These are phyloP conservation scores for Acrodontium crateriforme DNA, from an alignment of 2,329 filamentous ascomycete species.

Conservation along the genomic window DNA sequence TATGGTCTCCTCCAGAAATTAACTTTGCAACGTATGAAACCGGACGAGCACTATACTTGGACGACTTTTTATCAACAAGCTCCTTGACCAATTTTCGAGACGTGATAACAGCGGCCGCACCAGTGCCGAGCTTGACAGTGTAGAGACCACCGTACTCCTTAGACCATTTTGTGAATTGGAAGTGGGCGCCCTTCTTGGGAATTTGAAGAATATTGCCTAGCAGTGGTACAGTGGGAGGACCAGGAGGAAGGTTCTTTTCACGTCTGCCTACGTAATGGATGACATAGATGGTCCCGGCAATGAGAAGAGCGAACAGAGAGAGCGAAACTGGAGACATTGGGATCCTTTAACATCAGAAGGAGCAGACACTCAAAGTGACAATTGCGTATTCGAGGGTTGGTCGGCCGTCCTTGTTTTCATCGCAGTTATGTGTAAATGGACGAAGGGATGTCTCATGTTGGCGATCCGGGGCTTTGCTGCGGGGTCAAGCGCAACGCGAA, in stretches of 20 bases:
- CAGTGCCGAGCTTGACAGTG: slow-evolving; percentile 27
- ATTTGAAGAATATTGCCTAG: slow-evolving; percentile 31
- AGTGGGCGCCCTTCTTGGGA: slow-evolving; percentile 20
- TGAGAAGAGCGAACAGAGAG: too few relatives aligned
- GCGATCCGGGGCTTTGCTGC: too few relatives aligned
- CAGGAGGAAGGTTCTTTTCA: slow-evolving; percentile 10
- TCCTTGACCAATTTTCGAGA: slow-evolving; percentile 28
- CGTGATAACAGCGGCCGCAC: slow-evolving; percentile 29
- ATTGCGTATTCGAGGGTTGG: too few relatives aligned
- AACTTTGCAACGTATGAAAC: slow-evolving; percentile 29
- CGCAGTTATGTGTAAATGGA: too few relatives aligned
- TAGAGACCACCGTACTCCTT: slow-evolving; percentile 18
- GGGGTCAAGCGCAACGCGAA: too few relatives aligned
- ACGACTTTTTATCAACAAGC: slow-evolving; percentile 32
- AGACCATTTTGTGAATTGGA: slow-evolving; percentile 18
- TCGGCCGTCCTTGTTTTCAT: too few relatives aligned
- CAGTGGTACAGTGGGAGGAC: slow-evolving; percentile 27
- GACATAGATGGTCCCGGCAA: slow-evolving; percentile 6
- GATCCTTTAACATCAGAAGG: too few relatives aligned
- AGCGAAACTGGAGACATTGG: too few relatives aligned
- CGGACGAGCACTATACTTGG: slow-evolving; percentile 27
- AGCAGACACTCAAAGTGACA: too few relatives aligned
- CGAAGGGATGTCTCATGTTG: too few relatives aligned
- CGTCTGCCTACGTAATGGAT: slow-evolving; percentile 8
- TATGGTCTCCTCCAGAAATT: slow-evolving; percentile 34